phyloP scores from a whole-genome alignment of 2,329 filamentous ascomycete species.

The Colletotrichum cereale region DNA sequence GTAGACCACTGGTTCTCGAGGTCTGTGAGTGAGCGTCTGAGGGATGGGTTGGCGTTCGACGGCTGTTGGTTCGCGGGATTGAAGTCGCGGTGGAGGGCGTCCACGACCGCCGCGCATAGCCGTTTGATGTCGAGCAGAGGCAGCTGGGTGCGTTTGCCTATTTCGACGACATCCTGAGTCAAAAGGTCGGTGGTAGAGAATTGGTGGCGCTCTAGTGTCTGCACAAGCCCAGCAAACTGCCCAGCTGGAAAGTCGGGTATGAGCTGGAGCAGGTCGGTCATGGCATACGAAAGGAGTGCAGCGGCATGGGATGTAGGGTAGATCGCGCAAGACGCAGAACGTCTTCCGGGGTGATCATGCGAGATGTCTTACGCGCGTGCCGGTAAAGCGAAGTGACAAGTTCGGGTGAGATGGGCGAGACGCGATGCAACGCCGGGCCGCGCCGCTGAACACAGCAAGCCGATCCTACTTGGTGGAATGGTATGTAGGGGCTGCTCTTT shows the following conservation, averaged over 20 bases:
- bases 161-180: constrained; percentile 82
- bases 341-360: neutral
- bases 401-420: neutral
- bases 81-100: constrained; percentile 75
- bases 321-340: constrained; percentile 1
- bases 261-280: constrained; percentile 88
- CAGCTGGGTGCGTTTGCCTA: constrained; percentile 87
- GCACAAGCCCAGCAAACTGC: constrained; percentile 80
- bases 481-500: neutral
- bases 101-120: constrained; percentile 75
- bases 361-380: neutral
- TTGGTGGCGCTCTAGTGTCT: constrained; percentile 81
- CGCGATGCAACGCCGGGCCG: constrained; percentile 1
- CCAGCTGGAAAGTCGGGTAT: constrained; percentile 83
- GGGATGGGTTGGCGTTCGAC: constrained; percentile 11
- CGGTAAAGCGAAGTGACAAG: neutral
- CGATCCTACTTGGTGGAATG: neutral
- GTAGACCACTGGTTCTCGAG: constrained; percentile 51
- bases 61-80: constrained; percentile 37
- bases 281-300: constrained; percentile 53
- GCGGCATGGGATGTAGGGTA: neutral
- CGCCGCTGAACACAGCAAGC: neutral
- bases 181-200: constrained; percentile 88
- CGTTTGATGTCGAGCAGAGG: constrained; percentile 84
- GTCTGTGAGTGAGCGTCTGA: constrained; percentile 31